Evolutionary conservation across 2,329 filamentous ascomycete species (phyloP).

Genomic region (Epichloe elymi): DNA sequence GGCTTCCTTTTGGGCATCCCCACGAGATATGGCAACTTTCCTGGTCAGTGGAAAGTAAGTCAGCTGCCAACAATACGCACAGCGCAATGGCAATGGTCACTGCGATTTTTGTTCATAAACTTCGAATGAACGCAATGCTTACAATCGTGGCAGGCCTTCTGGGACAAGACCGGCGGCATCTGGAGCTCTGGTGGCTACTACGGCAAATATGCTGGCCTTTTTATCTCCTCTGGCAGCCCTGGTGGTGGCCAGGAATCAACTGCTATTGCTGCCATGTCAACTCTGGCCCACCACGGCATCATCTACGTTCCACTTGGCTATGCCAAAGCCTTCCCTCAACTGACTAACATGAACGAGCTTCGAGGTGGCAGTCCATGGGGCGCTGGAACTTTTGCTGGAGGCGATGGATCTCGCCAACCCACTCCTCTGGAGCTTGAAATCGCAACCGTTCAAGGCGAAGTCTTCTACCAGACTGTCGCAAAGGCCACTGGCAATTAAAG

Average conservation of each 20-base stretch:
- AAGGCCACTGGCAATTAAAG: constrained; percentile 71
- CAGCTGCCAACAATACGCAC: not conserved
- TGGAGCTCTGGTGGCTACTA: constrained; percentile 66
- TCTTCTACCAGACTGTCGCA: constrained; percentile 64
- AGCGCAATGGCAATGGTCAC: not conserved
- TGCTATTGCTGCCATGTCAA: constrained; percentile 66
- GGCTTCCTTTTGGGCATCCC: constrained; percentile 89
- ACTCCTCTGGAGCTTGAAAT: constrained; percentile 60
- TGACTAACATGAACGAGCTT: constrained; percentile 63
- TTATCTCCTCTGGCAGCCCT: constrained; percentile 70
- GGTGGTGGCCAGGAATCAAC: constrained; percentile 94
- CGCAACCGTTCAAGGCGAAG: constrained; percentile 70
- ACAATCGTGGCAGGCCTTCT: constrained; percentile 41
- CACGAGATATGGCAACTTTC: constrained; percentile 94
- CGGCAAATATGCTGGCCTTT: constrained; percentile 85
- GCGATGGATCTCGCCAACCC: constrained; percentile 77
- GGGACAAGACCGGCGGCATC: constrained; percentile 79
- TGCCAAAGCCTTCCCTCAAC: constrained; percentile 58
- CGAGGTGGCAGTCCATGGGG: constrained; percentile 88
- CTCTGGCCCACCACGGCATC: constrained; percentile 84
- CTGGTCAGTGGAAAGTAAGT: constrained; percentile 72
- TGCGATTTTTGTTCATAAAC: too few relatives aligned
- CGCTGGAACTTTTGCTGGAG: constrained; percentile 73
- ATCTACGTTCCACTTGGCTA: constrained; percentile 95
- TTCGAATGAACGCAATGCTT: not conserved